A percentile compares a stretch with the other conserved stretches of the same genome.
These are phyloP conservation scores for Podosphaera aphanis DNA, from an alignment of 2,329 filamentous ascomycete species.

Conservation along the genomic window DNA sequence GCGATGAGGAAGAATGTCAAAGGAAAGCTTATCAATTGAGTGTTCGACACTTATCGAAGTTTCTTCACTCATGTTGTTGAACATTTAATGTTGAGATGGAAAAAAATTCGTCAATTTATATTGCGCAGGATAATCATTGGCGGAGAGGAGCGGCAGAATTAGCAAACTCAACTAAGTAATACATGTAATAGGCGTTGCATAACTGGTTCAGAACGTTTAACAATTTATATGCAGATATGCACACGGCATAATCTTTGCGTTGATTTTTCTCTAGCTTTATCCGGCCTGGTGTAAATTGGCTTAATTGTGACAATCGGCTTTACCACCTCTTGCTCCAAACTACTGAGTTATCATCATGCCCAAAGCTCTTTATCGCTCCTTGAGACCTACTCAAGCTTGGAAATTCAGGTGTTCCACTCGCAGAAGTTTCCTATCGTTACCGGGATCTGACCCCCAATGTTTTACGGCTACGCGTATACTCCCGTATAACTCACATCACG, in stretches of 20 bases:
- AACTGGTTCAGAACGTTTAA: too few relatives aligned
- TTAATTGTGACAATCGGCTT: too few relatives aligned
- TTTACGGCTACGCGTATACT: slow-evolving; percentile 55
- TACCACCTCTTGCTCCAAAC: background rate
- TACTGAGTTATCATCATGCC: slow-evolving; percentile 6
- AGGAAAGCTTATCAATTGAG: slow-evolving; percentile 6
- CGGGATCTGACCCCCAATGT: slow-evolving; percentile 26
- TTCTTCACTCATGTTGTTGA: too few relatives aligned
- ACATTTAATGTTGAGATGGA: too few relatives aligned
- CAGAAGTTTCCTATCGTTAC: slow-evolving; percentile 18
- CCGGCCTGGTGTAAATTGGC: too few relatives aligned
- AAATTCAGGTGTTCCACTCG: too few relatives aligned
- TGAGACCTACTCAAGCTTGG: slow-evolving; percentile 5
- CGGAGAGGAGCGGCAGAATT: too few relatives aligned
- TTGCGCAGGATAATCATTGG: background rate
- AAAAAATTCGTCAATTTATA: background rate
- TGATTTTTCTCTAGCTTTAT: background rate
- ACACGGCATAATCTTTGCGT: too few relatives aligned
- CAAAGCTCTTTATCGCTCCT: slow-evolving; percentile 8
- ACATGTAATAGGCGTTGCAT: too few relatives aligned
- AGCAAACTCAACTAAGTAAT: too few relatives aligned
- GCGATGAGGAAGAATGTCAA: slow-evolving; percentile 9
- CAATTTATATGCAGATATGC: too few relatives aligned
- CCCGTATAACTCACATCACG: slow-evolving; percentile 42
- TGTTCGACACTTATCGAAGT: background rate